Base-by-base conservation (phyloP, 2,329 filamentous ascomycete species). In the Paraphoma sp. region DNA sequence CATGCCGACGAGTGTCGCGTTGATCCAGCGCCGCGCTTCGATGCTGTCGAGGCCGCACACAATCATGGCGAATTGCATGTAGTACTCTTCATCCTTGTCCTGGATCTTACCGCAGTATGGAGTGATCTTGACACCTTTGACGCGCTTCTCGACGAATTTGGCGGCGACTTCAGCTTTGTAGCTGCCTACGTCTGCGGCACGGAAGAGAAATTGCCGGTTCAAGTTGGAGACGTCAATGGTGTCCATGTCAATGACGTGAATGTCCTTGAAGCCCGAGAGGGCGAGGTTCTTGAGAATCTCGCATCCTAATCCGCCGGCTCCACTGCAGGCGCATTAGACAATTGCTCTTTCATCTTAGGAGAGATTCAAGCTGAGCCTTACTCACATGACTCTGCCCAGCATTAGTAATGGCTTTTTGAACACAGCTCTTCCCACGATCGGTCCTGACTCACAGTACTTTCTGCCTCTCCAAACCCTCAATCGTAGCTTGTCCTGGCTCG, bases 161-260 rank as follows among this genome's bases (percentile, higher is more conserved):
- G 95, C 95, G 3, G 95, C 95, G 43, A 97, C 91, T 72, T 95
- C 92, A 48, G 96, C 95, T 79, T 99, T 99, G 66, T 86, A 91
- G 71, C 92, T 94, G 38, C 96, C 95, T 29, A 99, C 94, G 75
- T 99, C 95, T 57, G 87, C 83, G 68, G 93, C 86, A 18, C 95
- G 91, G 79, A 99, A 99, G 56, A 99, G 87, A 73, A 99, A 99
- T 71, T 99, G 95, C 42, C 95, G 90, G 78, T 99, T 99, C 18
- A 99, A 85, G 76, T 99, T 99, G 48, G 93, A 97, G 58, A 99
- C 94, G 73, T 99, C 95, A 76, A 99, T 99, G 1, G 94, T 99
- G 78, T 99, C 92, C 95, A 99, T 99, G 79, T 99, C 95, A 69
- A 99, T 98, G 56, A 99, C 95, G 81, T 99, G 93, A 65, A 99